Evolutionary conservation across 1,284 basidiomycete species (phyloP).

Genomic region (Mycosarcoma mackinlayi): DNA sequence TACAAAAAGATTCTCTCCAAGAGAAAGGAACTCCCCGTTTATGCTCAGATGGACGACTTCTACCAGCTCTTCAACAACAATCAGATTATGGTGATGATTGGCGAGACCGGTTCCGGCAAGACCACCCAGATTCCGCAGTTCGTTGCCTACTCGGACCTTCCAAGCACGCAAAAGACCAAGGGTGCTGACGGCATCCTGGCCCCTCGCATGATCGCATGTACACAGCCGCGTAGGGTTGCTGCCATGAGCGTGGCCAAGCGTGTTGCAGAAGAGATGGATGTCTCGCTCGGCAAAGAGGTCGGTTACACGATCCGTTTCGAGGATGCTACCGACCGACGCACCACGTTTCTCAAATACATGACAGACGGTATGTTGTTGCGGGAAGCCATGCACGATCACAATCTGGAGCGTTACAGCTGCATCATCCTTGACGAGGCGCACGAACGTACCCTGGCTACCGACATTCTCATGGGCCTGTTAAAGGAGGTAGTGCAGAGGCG

Average conservation of each 20-base stretch:
- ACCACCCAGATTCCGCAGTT: conserved; percentile 99
- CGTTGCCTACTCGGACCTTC: conserved; percentile 90
- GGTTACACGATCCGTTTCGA: conserved; percentile 99
- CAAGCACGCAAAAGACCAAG: conserved; percentile 72
- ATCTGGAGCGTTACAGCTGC: conserved; percentile 88
- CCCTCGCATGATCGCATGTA: conserved; percentile 93
- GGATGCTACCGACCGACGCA: conserved; percentile 79
- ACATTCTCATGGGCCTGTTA: conserved; percentile 94
- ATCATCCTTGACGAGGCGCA: conserved; percentile 99
- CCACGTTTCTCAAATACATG: conserved; percentile 77
- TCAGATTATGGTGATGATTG: conserved; percentile 95
- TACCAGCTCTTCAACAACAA: conserved; percentile 84
- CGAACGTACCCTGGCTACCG: conserved; percentile 96
- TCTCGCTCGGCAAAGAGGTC: conserved; percentile 90
- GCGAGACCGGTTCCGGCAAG: conserved; percentile 97
- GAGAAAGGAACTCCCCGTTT: conserved; percentile 91
- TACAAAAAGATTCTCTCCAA: conserved; percentile 88
- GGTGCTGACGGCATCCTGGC: conserved; percentile 70
- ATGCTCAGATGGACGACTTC: conserved; percentile 91
- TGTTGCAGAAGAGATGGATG: conserved; percentile 98
- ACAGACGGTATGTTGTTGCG: conserved; percentile 96
- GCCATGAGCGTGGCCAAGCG: conserved; percentile 98
- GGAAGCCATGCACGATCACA: conserved; percentile 96
- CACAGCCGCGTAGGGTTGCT: conserved; percentile 94
- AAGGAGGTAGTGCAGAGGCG: conserved; percentile 82